These are phyloP conservation scores for Alternaria sp. DNA, from an alignment of 2,329 filamentous ascomycete species.

Conservation along the genomic window DNA sequence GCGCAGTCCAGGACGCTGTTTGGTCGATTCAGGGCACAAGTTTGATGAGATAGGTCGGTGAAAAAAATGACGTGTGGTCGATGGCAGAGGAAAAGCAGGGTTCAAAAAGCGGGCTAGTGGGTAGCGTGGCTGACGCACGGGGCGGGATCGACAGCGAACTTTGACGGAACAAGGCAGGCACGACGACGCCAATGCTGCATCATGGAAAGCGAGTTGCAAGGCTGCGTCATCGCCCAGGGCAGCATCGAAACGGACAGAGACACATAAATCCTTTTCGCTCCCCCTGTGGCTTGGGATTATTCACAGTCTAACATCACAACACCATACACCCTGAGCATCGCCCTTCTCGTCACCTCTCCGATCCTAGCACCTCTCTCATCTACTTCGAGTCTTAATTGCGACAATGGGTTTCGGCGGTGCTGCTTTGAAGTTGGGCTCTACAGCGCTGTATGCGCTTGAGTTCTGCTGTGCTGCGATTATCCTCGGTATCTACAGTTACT, in stretches of 20 bases:
- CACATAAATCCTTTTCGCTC: conserved; percentile 7
- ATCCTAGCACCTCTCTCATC: background rate
- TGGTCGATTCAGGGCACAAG: background rate
- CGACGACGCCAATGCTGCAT: conserved; percentile 1
- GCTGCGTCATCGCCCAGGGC: conserved; percentile 13
- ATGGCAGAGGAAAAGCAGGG: conserved; percentile 4
- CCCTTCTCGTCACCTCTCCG: background rate
- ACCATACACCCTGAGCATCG: background rate
- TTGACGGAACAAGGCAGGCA: conserved; percentile 8
- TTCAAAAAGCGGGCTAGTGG: background rate
- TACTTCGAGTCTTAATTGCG: background rate
- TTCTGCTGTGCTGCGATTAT: conserved; percentile 76
- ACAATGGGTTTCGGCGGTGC: conserved; percentile 66
- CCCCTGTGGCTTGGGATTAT: background rate
- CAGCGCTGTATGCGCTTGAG: conserved; percentile 74
- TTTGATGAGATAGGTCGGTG: background rate
- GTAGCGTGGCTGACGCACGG: conserved; percentile 4
- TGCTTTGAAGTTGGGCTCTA: conserved; percentile 72
- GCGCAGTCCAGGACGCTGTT: background rate
- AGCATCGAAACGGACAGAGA: background rate
- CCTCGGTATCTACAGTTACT: conserved; percentile 80
- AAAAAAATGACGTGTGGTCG: conserved; percentile 6
- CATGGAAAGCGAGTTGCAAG: conserved; percentile 4
- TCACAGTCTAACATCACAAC: background rate
- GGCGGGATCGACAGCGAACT: conserved; percentile 3